Evolutionary conservation across 495 filamentous ascomycete genomes (phyloP).

Genomic region (Penicillium canariense): DNA sequence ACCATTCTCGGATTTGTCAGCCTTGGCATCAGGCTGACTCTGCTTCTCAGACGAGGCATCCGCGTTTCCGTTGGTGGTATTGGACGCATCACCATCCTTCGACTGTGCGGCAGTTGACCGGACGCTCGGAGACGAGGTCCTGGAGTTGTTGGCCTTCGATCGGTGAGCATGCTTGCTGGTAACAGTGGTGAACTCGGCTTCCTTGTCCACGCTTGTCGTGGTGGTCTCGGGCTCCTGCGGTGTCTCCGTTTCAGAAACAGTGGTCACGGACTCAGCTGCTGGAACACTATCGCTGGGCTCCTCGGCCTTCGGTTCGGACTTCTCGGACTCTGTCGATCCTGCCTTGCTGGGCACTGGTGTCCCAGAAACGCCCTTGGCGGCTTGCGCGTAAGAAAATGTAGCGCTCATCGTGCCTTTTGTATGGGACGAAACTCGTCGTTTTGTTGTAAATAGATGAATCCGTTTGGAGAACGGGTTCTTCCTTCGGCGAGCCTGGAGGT

Average conservation of each 20-base stretch:
- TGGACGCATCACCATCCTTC: conserved; percentile 71
- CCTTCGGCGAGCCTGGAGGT: conserved; percentile 26
- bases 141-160: conserved; percentile 46
- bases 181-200: conserved; percentile 32
- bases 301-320: conserved; percentile 27
- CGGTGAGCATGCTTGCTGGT: conserved; percentile 33
- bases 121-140: conserved; percentile 66
- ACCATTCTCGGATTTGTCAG: conserved; percentile 32
- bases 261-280: conserved; percentile 18
- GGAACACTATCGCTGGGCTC: conserved; percentile 26
- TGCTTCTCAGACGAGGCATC: conserved; percentile 67
- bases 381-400: conserved; percentile 90
- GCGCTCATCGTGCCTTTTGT: conserved; percentile 22
- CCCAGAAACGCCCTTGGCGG: conserved; percentile 71
- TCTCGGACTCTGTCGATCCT: conserved; percentile 30
- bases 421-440: conserved; percentile 13
- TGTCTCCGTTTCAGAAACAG: conserved; percentile 25
- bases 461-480: conserved; percentile 31
- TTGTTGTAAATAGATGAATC: conserved; percentile 15
- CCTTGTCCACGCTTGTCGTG: conserved; percentile 26
- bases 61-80: conserved; percentile 60
- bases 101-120: conserved; percentile 60
- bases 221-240: conserved; percentile 29
- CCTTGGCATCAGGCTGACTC: conserved; percentile 52
- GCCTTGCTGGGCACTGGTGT: conserved; percentile 37